Conservation (phyloP, 169 alveolate species). For the Plasmodium yoelii region DNA sequence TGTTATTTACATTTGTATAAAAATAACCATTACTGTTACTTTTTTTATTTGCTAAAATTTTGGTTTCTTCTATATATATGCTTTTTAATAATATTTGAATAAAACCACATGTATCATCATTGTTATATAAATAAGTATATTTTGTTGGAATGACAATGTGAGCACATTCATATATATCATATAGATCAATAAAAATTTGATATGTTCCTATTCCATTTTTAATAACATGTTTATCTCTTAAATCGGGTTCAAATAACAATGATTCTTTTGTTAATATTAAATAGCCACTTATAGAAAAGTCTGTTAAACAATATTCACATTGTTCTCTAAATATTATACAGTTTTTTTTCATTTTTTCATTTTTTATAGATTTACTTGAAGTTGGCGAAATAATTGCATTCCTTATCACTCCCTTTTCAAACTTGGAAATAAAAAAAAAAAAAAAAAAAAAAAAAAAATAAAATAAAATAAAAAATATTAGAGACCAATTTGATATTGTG, state of each 20-base stretch:
- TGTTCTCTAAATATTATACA: slow-evolving; percentile 81
- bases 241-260: slow-evolving; percentile 85
- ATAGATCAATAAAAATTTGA: slow-evolving; percentile 83
- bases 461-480: too few species aligned
- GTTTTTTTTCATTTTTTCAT: slow-evolving; percentile 61
- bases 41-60: slow-evolving; percentile 22
- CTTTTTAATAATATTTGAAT: slow-evolving; percentile 73
- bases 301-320: slow-evolving; percentile 84
- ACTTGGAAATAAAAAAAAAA: too few species aligned
- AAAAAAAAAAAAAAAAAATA: too few species aligned
- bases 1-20: not conserved
- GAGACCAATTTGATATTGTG: too few species aligned
- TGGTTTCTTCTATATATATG: slow-evolving; percentile 24
- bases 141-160: slow-evolving; percentile 82
- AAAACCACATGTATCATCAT: slow-evolving; percentile 75
- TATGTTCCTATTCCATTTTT: slow-evolving; percentile 83
- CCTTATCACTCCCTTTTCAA: slow-evolving; percentile 69
- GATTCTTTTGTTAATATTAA: slow-evolving; percentile 84
- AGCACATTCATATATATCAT: slow-evolving; percentile 83
- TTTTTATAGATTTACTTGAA: slow-evolving; percentile 32
- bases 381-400: slow-evolving; percentile 59
- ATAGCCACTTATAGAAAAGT: slow-evolving; percentile 80
- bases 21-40: not conserved
- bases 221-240: slow-evolving; percentile 82
- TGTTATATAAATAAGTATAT: slow-evolving; percentile 48